Conservation (phyloP, 371 early-diverging fungal species). For the Capniomyces stellatus region DNA sequence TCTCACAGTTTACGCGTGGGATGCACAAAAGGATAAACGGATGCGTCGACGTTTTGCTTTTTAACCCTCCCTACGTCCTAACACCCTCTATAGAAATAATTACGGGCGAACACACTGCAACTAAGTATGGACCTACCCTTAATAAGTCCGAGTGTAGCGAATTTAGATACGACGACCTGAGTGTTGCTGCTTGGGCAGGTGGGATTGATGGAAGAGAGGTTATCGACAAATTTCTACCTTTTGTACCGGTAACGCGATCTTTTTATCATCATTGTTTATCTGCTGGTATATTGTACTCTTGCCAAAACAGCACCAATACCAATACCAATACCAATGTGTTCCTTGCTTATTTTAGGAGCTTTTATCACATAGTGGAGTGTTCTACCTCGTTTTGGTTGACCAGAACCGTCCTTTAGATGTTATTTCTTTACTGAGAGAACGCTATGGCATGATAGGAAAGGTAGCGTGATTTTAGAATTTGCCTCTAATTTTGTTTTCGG, state of each 20-base stretch:
- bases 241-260: slow-evolving; percentile 16
- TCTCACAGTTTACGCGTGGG: slow-evolving; percentile 17
- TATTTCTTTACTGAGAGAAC: no score
- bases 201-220: slow-evolving; percentile 83
- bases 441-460: no score
- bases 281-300: no score
- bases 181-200: slow-evolving; percentile 87
- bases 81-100: slow-evolving; percentile 30
- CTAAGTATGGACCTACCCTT: no score
- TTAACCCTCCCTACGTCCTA: slow-evolving; percentile 58
- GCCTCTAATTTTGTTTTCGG: no score
- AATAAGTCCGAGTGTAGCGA: neutral
- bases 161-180: slow-evolving; percentile 27
- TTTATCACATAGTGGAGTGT: slow-evolving; percentile 48
- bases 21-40: slow-evolving; percentile 9
- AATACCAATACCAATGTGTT: neutral
- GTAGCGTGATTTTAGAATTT: no score
- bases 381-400: slow-evolving; percentile 74
- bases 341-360: slow-evolving; percentile 14
- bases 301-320: no score
- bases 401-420: slow-evolving; percentile 83
- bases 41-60: slow-evolving; percentile 35
- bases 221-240: slow-evolving; percentile 61
- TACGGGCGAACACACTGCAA: no score
- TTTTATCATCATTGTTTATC: neutral